Base-by-base conservation (phyloP, 108 stramenopile genomes). In the Cyclotella kingstonii region DNA sequence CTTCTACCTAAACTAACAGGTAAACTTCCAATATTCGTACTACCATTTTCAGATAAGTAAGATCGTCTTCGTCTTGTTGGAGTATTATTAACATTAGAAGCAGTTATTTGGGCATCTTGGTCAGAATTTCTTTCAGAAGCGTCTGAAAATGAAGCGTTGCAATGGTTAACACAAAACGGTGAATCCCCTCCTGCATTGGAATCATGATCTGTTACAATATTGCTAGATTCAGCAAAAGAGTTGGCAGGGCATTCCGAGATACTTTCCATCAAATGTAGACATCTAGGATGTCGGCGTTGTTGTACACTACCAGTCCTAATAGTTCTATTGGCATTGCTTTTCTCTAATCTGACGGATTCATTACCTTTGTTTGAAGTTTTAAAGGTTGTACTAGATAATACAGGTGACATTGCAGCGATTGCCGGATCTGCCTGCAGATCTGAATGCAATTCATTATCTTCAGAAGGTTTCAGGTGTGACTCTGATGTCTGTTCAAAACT, bases 261-360 rank as follows among this genome's bases (percentile, higher is more conserved):
- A 21, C 66, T 57, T 31, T 67, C 56, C 66, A 67, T 67, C 41
- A 49, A 56, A 18, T 48, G 66, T 23, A 48, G n/a, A 18, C 22
- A 4, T n/a, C 66, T 11, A 41, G 49, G 46, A 8, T 28, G 35
- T 33, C 45, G 19, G 10, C 45, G 45, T 19, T 46, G 57, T 3
- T 42, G 57, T 19, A 42, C 19, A 22, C 19, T 19, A 10, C 3
- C 15, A 14, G 39, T 40, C 15, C 39, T 40, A 40, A 40, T 15
- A 4, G 2, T 40, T 40, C n/a, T 4, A 14, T 2, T 15, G n/a
- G n/a, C n/a, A n/a, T n/a, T n/a, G n/a, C n/a, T n/a, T n/a, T n/a
- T n/a, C n/a, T n/a, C n/a, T n/a, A n/a, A n/a, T n/a, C n/a, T n/a
- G n/a, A n/a, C n/a, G n/a, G n/a, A n/a, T n/a, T n/a, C n/a, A n/a